Conservation (phyloP, 2,329 filamentous ascomycete genomes). For the Xylariaceae sp. region DNA sequence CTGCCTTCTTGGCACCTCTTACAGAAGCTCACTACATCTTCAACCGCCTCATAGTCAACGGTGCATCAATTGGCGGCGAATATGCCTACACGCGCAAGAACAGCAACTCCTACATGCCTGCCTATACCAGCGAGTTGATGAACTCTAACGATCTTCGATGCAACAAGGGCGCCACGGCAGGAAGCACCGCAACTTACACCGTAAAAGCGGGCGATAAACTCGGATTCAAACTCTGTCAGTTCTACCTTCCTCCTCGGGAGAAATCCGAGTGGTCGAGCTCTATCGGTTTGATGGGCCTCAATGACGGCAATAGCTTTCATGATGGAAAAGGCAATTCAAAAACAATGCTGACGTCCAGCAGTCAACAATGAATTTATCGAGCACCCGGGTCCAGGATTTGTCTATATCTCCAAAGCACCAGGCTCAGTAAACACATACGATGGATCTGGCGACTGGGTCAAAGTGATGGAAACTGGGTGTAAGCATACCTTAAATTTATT, state of each 20-base stretch:
- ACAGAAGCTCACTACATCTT: neutral
- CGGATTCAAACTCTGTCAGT: conserved; percentile 48
- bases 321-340: too few relatives aligned
- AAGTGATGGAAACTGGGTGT: too few relatives aligned
- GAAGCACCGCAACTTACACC: conserved; percentile 39
- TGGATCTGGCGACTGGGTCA: conserved; percentile 43
- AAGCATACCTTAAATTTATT: too few relatives aligned
- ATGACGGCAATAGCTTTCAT: too few relatives aligned
- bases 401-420: conserved; percentile 45
- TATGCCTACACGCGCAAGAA: conserved; percentile 48
- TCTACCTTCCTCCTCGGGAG: too few relatives aligned
- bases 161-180: conserved; percentile 40
- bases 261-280: too few relatives aligned
- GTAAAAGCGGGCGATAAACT: conserved; percentile 50
- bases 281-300: too few relatives aligned
- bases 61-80: conserved; percentile 39
- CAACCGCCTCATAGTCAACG: conserved; percentile 39
- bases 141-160: conserved; percentile 39
- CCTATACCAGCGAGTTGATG: conserved; percentile 34
- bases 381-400: conserved; percentile 42
- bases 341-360: too few relatives aligned
- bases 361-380: conserved; percentile 49
- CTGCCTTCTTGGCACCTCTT: neutral
- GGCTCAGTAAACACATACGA: conserved; percentile 43
- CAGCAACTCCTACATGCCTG: conserved; percentile 39